These are phyloP conservation scores for Acanthamoeba sp. DNA, from an alignment of 208 protist genomes.

Conservation along the genomic window DNA sequence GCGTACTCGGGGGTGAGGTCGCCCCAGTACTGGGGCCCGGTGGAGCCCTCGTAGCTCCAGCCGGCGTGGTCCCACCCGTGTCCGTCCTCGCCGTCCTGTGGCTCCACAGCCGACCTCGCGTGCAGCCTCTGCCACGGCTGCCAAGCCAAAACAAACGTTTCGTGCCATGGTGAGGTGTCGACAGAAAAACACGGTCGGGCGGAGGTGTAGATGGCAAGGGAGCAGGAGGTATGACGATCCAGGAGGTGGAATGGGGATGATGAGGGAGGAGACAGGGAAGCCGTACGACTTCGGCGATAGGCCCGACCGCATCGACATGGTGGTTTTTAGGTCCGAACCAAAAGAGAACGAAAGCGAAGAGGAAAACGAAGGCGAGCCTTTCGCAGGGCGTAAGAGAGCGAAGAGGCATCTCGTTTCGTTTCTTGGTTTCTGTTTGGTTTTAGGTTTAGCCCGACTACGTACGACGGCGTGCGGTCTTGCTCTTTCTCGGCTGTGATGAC, in stretches of 20 bases:
- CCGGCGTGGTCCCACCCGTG: slow-evolving; percentile 12
- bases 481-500: too few species aligned
- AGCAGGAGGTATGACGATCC: too few species aligned
- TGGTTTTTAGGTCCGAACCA: background rate
- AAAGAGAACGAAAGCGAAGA: background rate
- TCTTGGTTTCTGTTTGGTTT: background rate
- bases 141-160: too few species aligned
- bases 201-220: too few species aligned
- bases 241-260: too few species aligned
- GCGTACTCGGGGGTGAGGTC: slow-evolving; percentile 6
- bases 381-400: background rate
- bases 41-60: background rate
- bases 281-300: background rate
- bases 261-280: too few species aligned
- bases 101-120: background rate
- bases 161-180: too few species aligned
- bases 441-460: background rate
- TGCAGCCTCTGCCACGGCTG: background rate
- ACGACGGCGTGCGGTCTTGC: too few species aligned
- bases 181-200: too few species aligned
- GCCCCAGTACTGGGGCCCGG: slow-evolving; percentile 10
- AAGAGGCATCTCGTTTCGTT: slow-evolving; percentile 27
- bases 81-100: background rate
- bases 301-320: background rate
- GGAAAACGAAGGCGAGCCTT: background rate